Base-by-base conservation (phyloP, 441 rosid genomes). In the Viola pubescens region DNA sequence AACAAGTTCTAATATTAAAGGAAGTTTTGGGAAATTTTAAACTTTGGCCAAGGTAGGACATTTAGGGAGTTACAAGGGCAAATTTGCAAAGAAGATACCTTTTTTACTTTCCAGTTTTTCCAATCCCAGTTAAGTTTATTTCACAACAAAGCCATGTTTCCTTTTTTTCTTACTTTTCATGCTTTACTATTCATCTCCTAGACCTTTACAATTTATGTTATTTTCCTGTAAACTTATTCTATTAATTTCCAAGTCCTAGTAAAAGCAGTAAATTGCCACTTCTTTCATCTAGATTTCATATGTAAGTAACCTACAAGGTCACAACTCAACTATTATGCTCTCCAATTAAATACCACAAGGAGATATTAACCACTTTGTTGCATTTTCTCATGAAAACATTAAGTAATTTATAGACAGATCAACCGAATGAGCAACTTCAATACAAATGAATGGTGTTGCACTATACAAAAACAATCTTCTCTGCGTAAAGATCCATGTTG, bases 201-300 rank as follows among this genome's bases (percentile, higher is more conserved):
- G 34, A 2, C 2, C 34, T 26, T 26, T 26, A 26, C 34, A 26
- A 26, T 26, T 26, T 26, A 42, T 42, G 8, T 42, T 59, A 59
- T 47, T 49, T 60, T n/a, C 48, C n/a, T 34, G 9, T 8, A 16
- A 48, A 37, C 42, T 8, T 3, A 13, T 53, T 54, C 52, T 12
- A 39, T 37, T 37, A 44, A 39, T 39, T 62, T 46, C 59, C 53
- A 9, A 60, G 39, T 40, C 19, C 49, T 16, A 60, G 40, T 10
- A n/a, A 39, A 60, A 40, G 44, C 47, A 60, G 9, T 48, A 39
- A 49, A 26, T 11, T 54, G 50, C 41, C 13, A 26, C 41, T 16
- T 34, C 43, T 13, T 13, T 5, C 7, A 0, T 54, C 13, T 37
- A 54, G 26, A 51, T 12, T 46, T 39, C n/a, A n/a, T n/a, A 45